Evolutionary conservation across 345 rosid species (phyloP), one percentile per base, ranked within the genome.

Genomic region (Abelmoschus esculentus): DNA sequence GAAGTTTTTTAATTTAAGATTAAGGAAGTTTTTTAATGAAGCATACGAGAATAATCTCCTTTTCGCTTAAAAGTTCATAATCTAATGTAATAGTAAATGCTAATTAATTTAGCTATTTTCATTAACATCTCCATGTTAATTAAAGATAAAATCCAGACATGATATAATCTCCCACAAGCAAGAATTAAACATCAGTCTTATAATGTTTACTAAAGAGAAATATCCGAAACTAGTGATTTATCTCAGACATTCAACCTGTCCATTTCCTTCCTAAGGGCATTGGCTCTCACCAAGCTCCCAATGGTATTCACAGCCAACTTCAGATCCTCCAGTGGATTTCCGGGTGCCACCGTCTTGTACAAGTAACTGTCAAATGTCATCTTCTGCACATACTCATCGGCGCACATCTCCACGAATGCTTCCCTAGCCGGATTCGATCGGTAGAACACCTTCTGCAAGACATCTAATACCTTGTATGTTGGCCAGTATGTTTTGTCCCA

Each of bases 401-500:
- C 34, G n/a, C 61, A 57, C 61, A 57, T 57, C 61, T 57, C 61
- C 34, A 57, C 34, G 7, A 57, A 57, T 12, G 61, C 34, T 57
- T 57, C 61, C 34, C 34, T 57, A 26, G 61, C 61, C 32, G 61
- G 61, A 13, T 57, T 28, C 36, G 61, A 57, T 57, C 61, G 28
- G 61, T 57, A 57, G 34, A 57, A 57, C 31, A 57, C 61, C 36
- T 26, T 57, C 15, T 57, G 61, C 61, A 57, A 57, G 3, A 57
- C 34, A 26, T 57, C 61, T 12, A 57, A 26, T 26, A 57, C 61
- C 61, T 57, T 57, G 61, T 57, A 57, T 11, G 61, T 57, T 57
- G 61, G 34, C 61, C 61, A 57, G 61, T 57, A 57, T 57, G 32
- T 57, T n/a, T 57, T 57, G 61, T 26, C 34, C 61, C 61, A 57